Evolutionary conservation across 2,329 filamentous ascomycete genomes (phyloP).

Genomic region (Arthrobotrys iridis): DNA sequence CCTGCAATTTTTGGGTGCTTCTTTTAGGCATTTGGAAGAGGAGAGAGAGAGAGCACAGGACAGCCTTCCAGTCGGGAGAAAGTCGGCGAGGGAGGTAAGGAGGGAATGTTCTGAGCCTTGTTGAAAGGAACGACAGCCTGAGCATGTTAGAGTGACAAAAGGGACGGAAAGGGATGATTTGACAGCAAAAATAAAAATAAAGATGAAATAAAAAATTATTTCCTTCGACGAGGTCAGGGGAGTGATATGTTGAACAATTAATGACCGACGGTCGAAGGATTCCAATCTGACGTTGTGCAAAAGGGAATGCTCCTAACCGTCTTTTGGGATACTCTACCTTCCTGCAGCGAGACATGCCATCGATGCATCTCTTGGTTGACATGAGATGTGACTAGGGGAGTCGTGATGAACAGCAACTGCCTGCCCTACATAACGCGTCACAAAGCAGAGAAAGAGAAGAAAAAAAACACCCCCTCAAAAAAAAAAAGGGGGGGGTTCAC

Average conservation of each 20-base stretch:
- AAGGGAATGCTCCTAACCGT: slow-evolving; percentile 50
- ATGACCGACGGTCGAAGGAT: slow-evolving; percentile 34
- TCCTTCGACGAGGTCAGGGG: slow-evolving; percentile 3
- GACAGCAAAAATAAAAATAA: background rate
- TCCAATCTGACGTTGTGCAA: slow-evolving; percentile 43
- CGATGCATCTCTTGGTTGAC: slow-evolving; percentile 41
- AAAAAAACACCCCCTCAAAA: background rate
- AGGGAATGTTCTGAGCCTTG: slow-evolving; percentile 31
- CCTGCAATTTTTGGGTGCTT: slow-evolving; percentile 51
- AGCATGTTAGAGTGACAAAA: background rate
- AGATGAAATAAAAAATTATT: slow-evolving; percentile 3
- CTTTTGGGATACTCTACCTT: slow-evolving; percentile 32
- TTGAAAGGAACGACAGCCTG: slow-evolving; percentile 4
- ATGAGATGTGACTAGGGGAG: slow-evolving; percentile 17
- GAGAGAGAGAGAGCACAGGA: slow-evolving; percentile 1
- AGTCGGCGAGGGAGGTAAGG: slow-evolving; percentile 14
- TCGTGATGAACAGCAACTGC: slow-evolving; percentile 9
- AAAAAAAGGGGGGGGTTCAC: background rate
- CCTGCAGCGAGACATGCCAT: slow-evolving; percentile 25
- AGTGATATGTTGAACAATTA: slow-evolving; percentile 9
- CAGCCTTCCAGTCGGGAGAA: slow-evolving; percentile 45
- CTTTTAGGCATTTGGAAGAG: slow-evolving; percentile 49
- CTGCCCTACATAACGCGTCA: slow-evolving; percentile 28
- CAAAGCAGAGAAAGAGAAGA: background rate
- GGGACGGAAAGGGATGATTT: slow-evolving; percentile 4